Base-by-base conservation (phyloP, 164 flowering plant species). In the Amborella trichopoda region DNA sequence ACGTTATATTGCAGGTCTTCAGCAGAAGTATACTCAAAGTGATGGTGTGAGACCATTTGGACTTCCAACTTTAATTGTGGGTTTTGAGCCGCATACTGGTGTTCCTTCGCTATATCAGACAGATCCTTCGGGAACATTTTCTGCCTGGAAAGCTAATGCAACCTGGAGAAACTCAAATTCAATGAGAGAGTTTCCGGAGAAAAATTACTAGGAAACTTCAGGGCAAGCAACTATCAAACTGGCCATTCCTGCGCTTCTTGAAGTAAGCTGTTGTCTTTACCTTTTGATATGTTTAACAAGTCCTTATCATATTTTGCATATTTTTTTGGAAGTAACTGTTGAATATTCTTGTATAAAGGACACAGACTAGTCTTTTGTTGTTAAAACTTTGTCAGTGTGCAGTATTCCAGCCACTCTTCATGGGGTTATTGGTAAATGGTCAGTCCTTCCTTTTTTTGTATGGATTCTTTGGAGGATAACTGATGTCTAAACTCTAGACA, bases 1-100 rank as follows among this genome's bases (percentile, higher is more conserved):
- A 11, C 94, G 95, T 28, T 90, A 83, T 61, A 90, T 86, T 54
- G 97, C 97, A 42, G 95, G 97, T 21, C 88, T 90, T 61, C 95
- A 90, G 60, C 97, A 85, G 56, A 90, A 90, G 73, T 90, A 90
- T 49, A 90, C 97, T 3, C 97, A 90, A 51, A 90, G 97, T 72
- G 95, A 95, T 65, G 97, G 97, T 63, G 97, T 85, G 40, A 73
- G 97, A 46, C 97, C 97, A 45, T 90, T 85, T 74, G 97, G 97
- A 25, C 85, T 90, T 45, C 85, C 97, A 26, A 90, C 95, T 30
- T 68, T 90, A 69, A 83, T 89, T 54, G 75, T 84, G 27, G 99
- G 99, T 25, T 91, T 91, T 71, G 99, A 91, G 38, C 99, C 99
- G 2, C 71, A 91, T 63, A 76, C 83, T 3, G 72, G 74, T 36